phyloP scores from a whole-genome alignment of 495 filamentous ascomycete genomes.

The Pseudoneurospora amorphoporcata region DNA sequence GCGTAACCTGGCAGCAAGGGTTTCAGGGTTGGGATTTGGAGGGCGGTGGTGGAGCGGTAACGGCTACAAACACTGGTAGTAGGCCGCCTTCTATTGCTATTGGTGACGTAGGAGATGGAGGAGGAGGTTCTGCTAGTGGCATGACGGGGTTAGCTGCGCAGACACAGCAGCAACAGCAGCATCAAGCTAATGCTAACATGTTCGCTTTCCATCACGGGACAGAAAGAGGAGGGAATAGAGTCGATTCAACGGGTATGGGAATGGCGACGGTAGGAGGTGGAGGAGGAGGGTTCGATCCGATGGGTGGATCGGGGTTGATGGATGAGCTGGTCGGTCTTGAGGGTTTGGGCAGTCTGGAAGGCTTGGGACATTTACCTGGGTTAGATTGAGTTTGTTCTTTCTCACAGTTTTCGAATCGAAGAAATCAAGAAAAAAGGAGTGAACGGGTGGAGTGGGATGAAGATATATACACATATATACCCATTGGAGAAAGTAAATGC shows the following conservation, averaged over 20 bases:
- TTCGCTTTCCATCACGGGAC: not conserved
- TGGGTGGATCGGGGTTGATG: not conserved
- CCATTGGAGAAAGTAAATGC: not conserved
- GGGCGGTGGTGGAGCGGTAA: slow-evolving; percentile 1
- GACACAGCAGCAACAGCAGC: not conserved
- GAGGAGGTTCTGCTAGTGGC: not conserved
- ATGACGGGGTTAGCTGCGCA: not conserved
- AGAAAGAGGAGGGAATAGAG: not conserved
- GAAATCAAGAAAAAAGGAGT: not conserved
- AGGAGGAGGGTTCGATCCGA: slow-evolving; percentile 3
- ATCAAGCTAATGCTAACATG: not conserved
- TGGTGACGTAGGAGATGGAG: not conserved
- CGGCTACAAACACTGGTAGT: not conserved
- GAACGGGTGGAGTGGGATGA: not conserved
- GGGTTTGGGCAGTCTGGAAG: slow-evolving; percentile 14
- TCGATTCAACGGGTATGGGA: not conserved
- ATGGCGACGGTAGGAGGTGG: not conserved
- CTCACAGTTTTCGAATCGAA: not conserved
- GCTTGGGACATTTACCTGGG: slow-evolving; percentile 19
- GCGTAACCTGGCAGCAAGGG: slow-evolving; percentile 38
- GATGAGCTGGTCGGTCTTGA: slow-evolving; percentile 13
- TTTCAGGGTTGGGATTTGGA: slow-evolving; percentile 32
- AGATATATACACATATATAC: not conserved
- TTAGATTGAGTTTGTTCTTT: slow-evolving; percentile 10
- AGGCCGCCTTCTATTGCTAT: not conserved